Evolutionary conservation across 176 grass and related monocot genomes (phyloP), one percentile per base, ranked within the genome.

Genomic region (Phoenix dactylifera): DNA sequence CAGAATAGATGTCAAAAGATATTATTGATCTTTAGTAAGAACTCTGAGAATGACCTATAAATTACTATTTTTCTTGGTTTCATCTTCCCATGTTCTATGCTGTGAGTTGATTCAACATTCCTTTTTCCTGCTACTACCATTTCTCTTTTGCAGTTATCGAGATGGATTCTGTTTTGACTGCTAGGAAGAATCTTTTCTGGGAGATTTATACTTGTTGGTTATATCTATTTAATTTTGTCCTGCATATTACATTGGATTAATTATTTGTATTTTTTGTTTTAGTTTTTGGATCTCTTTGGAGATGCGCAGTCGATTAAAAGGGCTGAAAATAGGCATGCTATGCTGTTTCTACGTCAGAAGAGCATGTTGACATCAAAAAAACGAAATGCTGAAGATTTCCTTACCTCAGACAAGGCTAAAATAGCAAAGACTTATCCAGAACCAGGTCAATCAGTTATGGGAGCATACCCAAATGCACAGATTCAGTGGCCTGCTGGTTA

Each of bases 231-330:
- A 44, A 44, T 44, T 6, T 44, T 44, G 35, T 44, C 35, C 35
- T 44, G 35, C 35, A 44, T 44, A 12, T 44, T 44, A 9, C 10
- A 39, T 44, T 44, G 62, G 18, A 12, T 44, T 35, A 44, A 44
- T 44, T 44, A 44, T 44, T 44, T 44, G 12, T 44, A 3, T 12
- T 44, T 30, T 44, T 44, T 44, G 23, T 51, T 82, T 4, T 64
- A 98, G 93, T 98, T 98, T 73, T 74, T 98, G 76, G 93, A 98
- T 89, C 22, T 80, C 26, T 98, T 98, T 85, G 93, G 93, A 59
- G 87, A 98, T 83, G 78, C 72, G 22, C 76, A 92, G 54, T 80
- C 71, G n/a, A 88, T 98, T 26, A 98, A 86, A 81, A 98, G 88
- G 74, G 87, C 93, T 50, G 65, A 28, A n/a, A 74, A 58, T 56